phyloP scores from a whole-genome alignment of 1,284 basidiomycete species.

The Ustilago loliicola region DNA sequence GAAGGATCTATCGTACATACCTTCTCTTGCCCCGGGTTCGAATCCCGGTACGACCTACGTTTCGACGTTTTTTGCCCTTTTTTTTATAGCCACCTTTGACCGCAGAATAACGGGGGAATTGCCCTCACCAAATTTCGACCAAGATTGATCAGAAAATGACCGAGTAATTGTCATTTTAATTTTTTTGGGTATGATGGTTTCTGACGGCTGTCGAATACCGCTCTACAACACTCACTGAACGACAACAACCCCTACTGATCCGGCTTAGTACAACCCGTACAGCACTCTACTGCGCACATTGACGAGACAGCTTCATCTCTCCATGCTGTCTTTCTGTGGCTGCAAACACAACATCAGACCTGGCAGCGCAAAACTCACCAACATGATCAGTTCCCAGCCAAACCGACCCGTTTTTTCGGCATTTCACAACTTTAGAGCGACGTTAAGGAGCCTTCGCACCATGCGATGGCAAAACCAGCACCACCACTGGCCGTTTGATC shows the following conservation, averaged over 20 bases:
- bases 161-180: slow-evolving; percentile 11
- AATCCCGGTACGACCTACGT: slow-evolving; percentile 48
- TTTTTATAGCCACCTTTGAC: background rate
- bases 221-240: background rate
- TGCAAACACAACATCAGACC: no score
- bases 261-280: background rate
- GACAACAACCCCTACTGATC: background rate
- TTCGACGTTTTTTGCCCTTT: slow-evolving; percentile 10
- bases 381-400: no score
- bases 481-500: background rate
- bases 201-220: background rate
- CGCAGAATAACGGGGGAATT: slow-evolving; percentile 1
- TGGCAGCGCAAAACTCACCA: no score
- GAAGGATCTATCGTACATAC: background rate
- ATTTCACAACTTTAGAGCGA: background rate
- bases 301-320: no score
- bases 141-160: slow-evolving; percentile 28
- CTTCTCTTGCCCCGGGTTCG: slow-evolving; percentile 56
- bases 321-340: no score
- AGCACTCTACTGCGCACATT: no score
- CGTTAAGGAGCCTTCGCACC: background rate
- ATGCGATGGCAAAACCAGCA: slow-evolving; percentile 4
- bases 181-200: slow-evolving; percentile 20
- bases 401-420: no score
- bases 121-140: slow-evolving; percentile 11